Evolutionary conservation across 257 asterid species (phyloP), one percentile per base, ranked within the genome.

Genomic region (Buddleja alternifolia): DNA sequence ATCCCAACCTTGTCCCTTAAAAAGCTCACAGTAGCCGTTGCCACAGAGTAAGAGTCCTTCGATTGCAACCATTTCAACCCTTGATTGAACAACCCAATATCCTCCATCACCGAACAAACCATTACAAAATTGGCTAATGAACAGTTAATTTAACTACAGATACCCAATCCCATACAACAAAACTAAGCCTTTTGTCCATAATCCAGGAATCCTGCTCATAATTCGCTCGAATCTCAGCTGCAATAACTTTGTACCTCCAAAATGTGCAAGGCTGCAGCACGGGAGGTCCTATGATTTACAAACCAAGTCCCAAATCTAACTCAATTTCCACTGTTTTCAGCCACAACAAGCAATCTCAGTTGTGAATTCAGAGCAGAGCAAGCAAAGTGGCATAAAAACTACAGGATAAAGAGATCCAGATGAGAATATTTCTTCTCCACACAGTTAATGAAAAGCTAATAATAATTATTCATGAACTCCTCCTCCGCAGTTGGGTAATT

Each of bases 31-130:
- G 75, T 47, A 72, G 86, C 80, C 72, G 80, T 82, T 29, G 83
- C 83, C 19, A 88, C 88, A 56, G 92, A 89, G 77, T 85, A 94
- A 66, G 88, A 80, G 69, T 75, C 85, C 78, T 89, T 92, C 2
- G 96, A 88, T 83, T 80, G 96, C 79, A 92, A 63, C 97, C 99
- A 94, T 80, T 81, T 81, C 92, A 90, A 86, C 70, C 83, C 95
- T 79, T 94, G 97, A 66, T 86, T 86, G 81, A 94, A 92, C 77
- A 92, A 72, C 69, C 98, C 92, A 69, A 94, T 94, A 85, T 94
- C 98, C 90, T 94, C 99, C 99, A 94, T 94, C 60, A 36, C 76
- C 66, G 72, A 64, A 64, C 66, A 19, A 69, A 21, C 47, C 81
- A 66, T 64, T 14, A 21, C 58, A 60, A 52, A 55, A 16, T 16